Evolutionary conservation across 306 rosid species (phyloP).

Genomic region (Prunus armeniaca): DNA sequence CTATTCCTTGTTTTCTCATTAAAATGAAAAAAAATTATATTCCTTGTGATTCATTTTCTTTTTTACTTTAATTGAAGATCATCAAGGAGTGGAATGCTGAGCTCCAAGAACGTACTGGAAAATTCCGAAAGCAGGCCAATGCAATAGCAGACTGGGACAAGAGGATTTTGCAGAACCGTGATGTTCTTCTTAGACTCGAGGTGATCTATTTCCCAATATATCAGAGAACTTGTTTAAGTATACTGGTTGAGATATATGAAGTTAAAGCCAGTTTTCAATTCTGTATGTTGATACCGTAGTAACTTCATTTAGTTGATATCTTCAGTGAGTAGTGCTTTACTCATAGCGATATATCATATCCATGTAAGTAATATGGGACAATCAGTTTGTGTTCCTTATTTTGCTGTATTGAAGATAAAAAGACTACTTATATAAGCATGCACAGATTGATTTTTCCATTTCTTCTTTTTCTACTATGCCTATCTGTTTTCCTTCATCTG

Average conservation of each 20-base stretch:
- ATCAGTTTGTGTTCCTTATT: neutral
- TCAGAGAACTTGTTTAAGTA: neutral
- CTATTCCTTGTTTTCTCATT: neutral
- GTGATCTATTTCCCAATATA: slow-evolving; percentile 29
- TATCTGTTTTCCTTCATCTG: neutral
- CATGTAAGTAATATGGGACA: neutral
- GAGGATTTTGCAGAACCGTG: slow-evolving; percentile 85
- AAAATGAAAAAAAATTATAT: too few species aligned
- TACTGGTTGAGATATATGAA: neutral
- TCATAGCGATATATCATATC: neutral
- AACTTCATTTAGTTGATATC: neutral
- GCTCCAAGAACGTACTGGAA: slow-evolving; percentile 93
- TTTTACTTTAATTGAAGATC: slow-evolving; percentile 40
- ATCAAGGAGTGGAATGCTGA: slow-evolving; percentile 95
- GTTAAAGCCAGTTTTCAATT: neutral
- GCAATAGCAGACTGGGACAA: slow-evolving; percentile 95
- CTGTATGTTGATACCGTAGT: neutral
- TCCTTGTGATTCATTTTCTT: neutral
- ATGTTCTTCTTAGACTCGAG: slow-evolving; percentile 83
- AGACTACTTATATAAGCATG: neutral
- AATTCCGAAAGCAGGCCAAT: slow-evolving; percentile 93
- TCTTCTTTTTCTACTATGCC: neutral
- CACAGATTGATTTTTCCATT: neutral
- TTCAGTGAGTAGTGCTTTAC: neutral
- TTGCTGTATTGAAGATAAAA: neutral